A percentile compares a stretch with the other conserved stretches of the same genome.
These are phyloP conservation scores for Cutaneotrichosporon sp. DNA, from an alignment of 1,284 basidiomycete genomes.

Conservation along the genomic window DNA sequence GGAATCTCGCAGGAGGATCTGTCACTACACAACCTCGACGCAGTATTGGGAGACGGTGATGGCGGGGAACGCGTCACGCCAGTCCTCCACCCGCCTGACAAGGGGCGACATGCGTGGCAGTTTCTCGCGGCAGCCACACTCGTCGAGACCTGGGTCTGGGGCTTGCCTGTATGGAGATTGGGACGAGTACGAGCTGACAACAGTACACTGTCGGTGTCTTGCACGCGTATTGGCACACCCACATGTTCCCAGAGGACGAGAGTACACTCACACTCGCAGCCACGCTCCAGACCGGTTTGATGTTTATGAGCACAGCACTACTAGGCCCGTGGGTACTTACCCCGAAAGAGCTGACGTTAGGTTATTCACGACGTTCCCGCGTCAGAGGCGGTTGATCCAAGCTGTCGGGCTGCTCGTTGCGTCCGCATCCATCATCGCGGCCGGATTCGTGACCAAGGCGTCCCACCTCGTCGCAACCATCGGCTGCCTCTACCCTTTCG, in stretches of 20 bases:
- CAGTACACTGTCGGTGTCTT: conserved; percentile 47
- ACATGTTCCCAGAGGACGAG: conserved; percentile 36
- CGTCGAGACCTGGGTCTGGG: conserved; percentile 49
- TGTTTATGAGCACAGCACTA: conserved; percentile 18
- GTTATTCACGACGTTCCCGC: conserved; percentile 38
- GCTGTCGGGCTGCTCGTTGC: conserved; percentile 35
- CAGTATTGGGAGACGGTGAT: not conserved
- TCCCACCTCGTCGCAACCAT: conserved; percentile 48
- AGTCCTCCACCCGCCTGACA: conserved; percentile 44
- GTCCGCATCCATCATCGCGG: conserved; percentile 30
- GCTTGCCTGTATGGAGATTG: conserved; percentile 31
- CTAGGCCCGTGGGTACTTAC: conserved; percentile 18
- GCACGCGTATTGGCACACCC: conserved; percentile 47
- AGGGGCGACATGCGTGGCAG: conserved; percentile 44
- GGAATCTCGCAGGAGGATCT: not conserved
- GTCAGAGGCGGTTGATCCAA: conserved; percentile 32
- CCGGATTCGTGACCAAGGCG: conserved; percentile 44
- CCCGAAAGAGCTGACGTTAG: conserved; percentile 18
- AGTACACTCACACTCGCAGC: conserved; percentile 45
- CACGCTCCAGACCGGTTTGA: conserved; percentile 47
- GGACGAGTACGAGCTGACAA: not conserved
- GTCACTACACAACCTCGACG: not conserved
- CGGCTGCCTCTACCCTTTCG: conserved; percentile 47
- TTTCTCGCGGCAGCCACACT: conserved; percentile 47
- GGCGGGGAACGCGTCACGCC: conserved; percentile 15